Evolutionary conservation across 192 early-diverging fungal species (phyloP).

Genomic region (Linnemannia hyalina): DNA sequence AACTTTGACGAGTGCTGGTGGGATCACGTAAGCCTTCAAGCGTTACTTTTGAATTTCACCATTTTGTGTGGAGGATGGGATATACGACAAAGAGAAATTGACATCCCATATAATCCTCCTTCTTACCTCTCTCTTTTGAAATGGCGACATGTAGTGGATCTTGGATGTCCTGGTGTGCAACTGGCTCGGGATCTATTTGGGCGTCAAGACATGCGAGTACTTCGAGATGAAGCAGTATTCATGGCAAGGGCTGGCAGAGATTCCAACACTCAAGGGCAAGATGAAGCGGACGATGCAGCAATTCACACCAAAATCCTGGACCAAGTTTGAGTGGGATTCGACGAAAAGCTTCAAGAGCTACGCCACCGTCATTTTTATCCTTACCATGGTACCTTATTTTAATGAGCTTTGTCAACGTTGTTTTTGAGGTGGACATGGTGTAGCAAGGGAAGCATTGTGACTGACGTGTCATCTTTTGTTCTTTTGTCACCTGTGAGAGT

Average conservation of each 20-base stretch:
- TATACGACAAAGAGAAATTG: background rate
- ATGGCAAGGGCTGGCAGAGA: slow-evolving; percentile 91
- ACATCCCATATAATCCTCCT: slow-evolving; percentile 1
- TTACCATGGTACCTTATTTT: slow-evolving; percentile 72
- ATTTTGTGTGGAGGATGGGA: slow-evolving; percentile 72
- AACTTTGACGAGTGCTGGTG: slow-evolving; percentile 99
- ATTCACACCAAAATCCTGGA: slow-evolving; percentile 97
- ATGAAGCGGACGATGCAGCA: slow-evolving; percentile 90
- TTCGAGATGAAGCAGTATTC: slow-evolving; percentile 97
- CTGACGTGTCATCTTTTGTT: background rate
- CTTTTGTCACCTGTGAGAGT: background rate
- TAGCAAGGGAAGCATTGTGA: background rate
- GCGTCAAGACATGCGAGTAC: slow-evolving; percentile 99
- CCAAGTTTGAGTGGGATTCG: slow-evolving; percentile 90
- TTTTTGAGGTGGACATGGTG: background rate
- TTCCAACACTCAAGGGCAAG: slow-evolving; percentile 88
- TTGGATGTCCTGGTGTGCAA: slow-evolving; percentile 93
- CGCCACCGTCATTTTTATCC: slow-evolving; percentile 77
- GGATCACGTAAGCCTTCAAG: slow-evolving; percentile 83
- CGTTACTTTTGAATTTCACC: slow-evolving; percentile 88
- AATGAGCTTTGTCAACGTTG: background rate
- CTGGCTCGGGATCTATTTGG: slow-evolving; percentile 93
- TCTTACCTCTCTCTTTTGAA: background rate
- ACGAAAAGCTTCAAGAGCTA: slow-evolving; percentile 92
- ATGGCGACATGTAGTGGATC: slow-evolving; percentile 76